Conservation (phyloP, 2,329 filamentous ascomycete genomes). For the Cladorrhinum sp. region DNA sequence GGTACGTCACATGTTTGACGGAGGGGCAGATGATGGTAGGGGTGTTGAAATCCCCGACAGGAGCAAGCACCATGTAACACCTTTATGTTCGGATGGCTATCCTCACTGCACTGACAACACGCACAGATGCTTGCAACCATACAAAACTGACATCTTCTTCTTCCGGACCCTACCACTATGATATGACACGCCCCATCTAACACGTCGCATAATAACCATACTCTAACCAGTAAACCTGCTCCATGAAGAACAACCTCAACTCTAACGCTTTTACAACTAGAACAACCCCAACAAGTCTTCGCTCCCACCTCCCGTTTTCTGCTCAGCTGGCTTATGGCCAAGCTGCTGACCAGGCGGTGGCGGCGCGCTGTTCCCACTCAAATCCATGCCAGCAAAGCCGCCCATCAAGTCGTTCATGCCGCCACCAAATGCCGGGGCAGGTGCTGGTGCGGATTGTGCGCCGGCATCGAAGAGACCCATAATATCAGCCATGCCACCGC, state of each 20-base stretch:
- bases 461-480: constrained; percentile 69
- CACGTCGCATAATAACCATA: neutral
- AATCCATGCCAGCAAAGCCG: constrained; percentile 77
- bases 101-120: too few relatives aligned
- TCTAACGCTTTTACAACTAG: constrained; percentile 5
- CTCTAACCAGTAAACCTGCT: neutral
- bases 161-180: neutral
- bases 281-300: constrained; percentile 28
- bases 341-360: constrained; percentile 57
- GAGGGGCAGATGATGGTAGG: too few relatives aligned
- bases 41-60: too few relatives aligned
- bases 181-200: neutral
- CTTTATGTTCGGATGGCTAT: too few relatives aligned
- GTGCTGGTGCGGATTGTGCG: constrained; percentile 41
- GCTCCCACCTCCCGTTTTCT: constrained; percentile 21
- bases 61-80: too few relatives aligned
- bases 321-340: constrained; percentile 26
- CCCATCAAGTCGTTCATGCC: constrained; percentile 87
- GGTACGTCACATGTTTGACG: too few relatives aligned
- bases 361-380: constrained; percentile 63
- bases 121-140: too few relatives aligned
- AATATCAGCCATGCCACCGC: constrained; percentile 58
- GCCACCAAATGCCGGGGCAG: constrained; percentile 18
- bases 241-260: neutral
- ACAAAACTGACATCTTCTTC: neutral